Percentiles rank a stretch among this genome's conserved stretches.
These are phyloP conservation scores for Coemansia sp. DNA, from an alignment of 192 early-diverging fungal species.

Conservation along the genomic window DNA sequence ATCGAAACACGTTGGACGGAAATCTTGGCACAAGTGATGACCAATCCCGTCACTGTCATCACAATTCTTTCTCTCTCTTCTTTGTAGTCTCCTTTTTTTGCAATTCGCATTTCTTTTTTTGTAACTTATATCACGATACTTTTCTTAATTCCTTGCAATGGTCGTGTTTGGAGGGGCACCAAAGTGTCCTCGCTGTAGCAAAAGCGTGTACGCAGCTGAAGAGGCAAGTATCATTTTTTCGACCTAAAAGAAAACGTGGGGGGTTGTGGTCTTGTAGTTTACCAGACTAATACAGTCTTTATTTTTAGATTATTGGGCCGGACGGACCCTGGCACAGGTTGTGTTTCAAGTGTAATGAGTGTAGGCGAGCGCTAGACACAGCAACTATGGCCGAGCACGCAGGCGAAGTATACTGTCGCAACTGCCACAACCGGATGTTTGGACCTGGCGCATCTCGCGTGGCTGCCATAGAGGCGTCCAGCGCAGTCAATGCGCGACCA, in stretches of 20 bases:
- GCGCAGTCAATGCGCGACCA: slow-evolving; percentile 16
- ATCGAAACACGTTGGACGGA: slow-evolving; percentile 10
- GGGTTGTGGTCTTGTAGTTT: background rate
- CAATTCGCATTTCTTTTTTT: slow-evolving; percentile 16
- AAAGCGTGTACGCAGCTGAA: slow-evolving; percentile 55
- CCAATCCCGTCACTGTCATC: background rate
- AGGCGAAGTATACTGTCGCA: slow-evolving; percentile 50
- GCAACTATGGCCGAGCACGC: slow-evolving; percentile 47
- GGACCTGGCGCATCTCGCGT: slow-evolving; percentile 18
- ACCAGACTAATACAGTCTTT: background rate
- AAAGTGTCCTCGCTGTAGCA: slow-evolving; percentile 55
- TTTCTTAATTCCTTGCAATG: slow-evolving; percentile 6
- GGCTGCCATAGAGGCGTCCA: background rate
- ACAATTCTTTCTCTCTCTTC: background rate
- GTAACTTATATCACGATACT: background rate
- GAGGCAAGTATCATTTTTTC: slow-evolving; percentile 27
- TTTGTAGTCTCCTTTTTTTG: slow-evolving; percentile 3
- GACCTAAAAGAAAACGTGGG: background rate
- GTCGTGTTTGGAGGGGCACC: slow-evolving; percentile 41
- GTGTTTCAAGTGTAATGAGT: slow-evolving; percentile 50
- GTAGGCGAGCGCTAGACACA: slow-evolving; percentile 30
- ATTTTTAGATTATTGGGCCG: slow-evolving; percentile 45
- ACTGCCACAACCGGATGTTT: slow-evolving; percentile 34
- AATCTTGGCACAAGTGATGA: background rate
- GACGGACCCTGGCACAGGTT: slow-evolving; percentile 51